These are phyloP conservation scores for Solanum hybrid DNA, from an alignment of 305 asterid genomes.

Conservation along the genomic window DNA sequence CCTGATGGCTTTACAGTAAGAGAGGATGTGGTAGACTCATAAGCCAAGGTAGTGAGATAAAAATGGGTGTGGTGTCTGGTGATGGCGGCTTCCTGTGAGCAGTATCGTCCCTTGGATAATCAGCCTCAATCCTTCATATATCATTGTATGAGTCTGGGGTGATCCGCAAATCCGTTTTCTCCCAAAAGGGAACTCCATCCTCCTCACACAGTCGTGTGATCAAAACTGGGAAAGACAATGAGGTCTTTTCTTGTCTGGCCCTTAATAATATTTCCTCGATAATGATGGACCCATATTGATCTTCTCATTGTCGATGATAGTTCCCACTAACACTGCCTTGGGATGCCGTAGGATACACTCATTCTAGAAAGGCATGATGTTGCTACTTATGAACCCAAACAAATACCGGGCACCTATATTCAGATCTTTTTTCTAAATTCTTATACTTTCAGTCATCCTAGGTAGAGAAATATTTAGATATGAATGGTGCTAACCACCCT, in stretches of 20 bases:
- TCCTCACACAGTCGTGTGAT: background rate
- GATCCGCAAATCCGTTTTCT: background rate
- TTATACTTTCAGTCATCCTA: too few relatives aligned
- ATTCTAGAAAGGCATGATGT: background rate
- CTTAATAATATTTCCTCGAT: background rate
- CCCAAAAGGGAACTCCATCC: background rate
- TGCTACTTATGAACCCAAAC: background rate
- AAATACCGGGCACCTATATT: background rate
- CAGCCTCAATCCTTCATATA: background rate
- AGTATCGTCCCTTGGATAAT: background rate
- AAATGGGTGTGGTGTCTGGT: background rate
- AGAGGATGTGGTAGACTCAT: background rate
- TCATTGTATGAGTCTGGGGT: background rate
- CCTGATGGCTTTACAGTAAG: background rate
- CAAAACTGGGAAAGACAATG: background rate
- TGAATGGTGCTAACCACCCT: background rate
- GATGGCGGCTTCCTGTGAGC: background rate
- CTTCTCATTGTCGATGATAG: background rate
- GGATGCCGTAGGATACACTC: background rate
- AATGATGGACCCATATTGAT: background rate
- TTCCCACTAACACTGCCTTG: background rate
- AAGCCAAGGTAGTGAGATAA: background rate
- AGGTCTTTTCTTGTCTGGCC: background rate
- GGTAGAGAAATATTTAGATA: background rate
- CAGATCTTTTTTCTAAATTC: background rate